Conservation (phyloP, 306 rosid genomes). For the Glycine tomentella region DNA sequence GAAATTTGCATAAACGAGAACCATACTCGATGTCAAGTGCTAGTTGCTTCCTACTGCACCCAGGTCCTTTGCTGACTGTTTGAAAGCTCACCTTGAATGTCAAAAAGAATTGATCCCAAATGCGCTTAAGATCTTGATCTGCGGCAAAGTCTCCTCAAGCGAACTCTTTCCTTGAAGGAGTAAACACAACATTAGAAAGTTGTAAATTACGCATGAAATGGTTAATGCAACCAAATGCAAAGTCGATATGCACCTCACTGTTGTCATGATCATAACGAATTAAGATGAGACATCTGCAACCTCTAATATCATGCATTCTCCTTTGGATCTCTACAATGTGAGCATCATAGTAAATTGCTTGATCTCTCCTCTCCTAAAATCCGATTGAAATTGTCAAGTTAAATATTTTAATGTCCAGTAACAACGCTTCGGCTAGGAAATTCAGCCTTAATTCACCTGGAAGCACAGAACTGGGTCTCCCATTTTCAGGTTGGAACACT, state of each 20-base stretch:
- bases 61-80: background rate
- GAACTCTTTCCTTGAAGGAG: conserved; percentile 74
- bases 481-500: conserved; percentile 71
- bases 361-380: conserved; percentile 85
- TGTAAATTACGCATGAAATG: background rate
- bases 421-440: conserved; percentile 5
- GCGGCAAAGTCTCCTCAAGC: conserved; percentile 81
- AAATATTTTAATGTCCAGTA: conserved; percentile 24
- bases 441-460: conserved; percentile 65
- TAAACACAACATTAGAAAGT: background rate
- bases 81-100: conserved; percentile 1
- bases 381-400: conserved; percentile 28
- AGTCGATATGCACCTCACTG: conserved; percentile 65
- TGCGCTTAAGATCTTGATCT: conserved; percentile 56
- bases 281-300: conserved; percentile 87
- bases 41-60: background rate
- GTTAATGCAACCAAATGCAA: background rate
- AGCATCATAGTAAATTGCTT: conserved; percentile 87
- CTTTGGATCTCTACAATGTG: conserved; percentile 75
- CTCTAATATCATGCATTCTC: conserved; percentile 94
- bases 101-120: conserved; percentile 14
- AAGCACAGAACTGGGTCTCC: conserved; percentile 89
- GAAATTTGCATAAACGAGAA: background rate
- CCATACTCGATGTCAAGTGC: conserved; percentile 6
- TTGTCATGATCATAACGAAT: conserved; percentile 82